A percentile compares a stretch with the other conserved stretches of the same genome.
phyloP scores from a whole-genome alignment of 2,329 filamentous ascomycete genomes.

The Lizonia empirigonia region DNA sequence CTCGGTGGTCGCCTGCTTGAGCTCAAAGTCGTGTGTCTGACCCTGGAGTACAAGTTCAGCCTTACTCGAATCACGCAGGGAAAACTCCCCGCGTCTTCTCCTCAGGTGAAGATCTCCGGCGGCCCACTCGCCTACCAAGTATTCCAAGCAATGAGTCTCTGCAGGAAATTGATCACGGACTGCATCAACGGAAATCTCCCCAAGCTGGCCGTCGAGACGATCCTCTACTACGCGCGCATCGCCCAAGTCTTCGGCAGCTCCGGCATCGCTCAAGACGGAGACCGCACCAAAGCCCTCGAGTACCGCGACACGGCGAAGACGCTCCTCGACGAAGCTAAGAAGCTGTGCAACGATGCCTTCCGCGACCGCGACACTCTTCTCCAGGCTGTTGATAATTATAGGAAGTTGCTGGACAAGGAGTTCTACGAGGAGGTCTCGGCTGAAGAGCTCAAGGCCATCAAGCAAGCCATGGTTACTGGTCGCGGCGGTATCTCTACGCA shows the following conservation, averaged over 20 bases:
- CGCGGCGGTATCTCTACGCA: conserved; percentile 48
- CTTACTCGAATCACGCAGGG: neutral
- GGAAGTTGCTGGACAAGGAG: conserved; percentile 38
- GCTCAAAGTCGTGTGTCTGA: conserved; percentile 30
- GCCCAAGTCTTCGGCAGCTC: conserved; percentile 31
- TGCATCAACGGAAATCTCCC: conserved; percentile 41
- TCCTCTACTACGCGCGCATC: conserved; percentile 42
- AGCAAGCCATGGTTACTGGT: conserved; percentile 56
- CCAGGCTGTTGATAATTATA: conserved; percentile 33
- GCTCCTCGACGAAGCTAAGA: conserved; percentile 36
- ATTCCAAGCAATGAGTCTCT: conserved; percentile 27
- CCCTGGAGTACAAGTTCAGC: neutral
- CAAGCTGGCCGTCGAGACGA: conserved; percentile 47
- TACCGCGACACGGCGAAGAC: conserved; percentile 27
- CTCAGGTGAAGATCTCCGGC: neutral
- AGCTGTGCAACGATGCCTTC: conserved; percentile 45
- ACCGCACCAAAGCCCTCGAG: conserved; percentile 16
- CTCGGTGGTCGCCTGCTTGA: conserved; percentile 34
- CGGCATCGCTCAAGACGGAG: conserved; percentile 6
- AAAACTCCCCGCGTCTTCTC: neutral
- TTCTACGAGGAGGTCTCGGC: conserved; percentile 51
- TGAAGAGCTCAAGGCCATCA: conserved; percentile 54
- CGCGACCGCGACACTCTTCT: conserved; percentile 32
- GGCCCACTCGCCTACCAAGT: neutral
- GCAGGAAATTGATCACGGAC: conserved; percentile 33